Conservation (phyloP, 805 yeast genomes). For the Myxozyma mucilagina region DNA sequence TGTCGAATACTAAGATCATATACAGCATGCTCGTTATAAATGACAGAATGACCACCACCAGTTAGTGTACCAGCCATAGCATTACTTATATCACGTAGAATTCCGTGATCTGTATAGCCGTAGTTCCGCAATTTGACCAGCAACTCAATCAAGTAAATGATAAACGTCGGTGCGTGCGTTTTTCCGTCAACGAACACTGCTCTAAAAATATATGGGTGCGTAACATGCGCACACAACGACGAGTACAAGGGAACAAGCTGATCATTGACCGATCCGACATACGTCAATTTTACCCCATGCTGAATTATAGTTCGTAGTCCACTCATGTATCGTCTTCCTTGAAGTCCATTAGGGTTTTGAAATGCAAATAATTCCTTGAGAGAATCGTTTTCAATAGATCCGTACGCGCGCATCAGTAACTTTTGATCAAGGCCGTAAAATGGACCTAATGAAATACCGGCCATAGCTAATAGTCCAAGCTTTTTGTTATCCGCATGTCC, state of each 20-base stretch:
- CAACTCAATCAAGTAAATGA: slow-evolving; percentile 70
- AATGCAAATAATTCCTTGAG: slow-evolving; percentile 83
- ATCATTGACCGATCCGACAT: slow-evolving; percentile 88
- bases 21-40: slow-evolving; percentile 82
- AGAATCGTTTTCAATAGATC: slow-evolving; percentile 86
- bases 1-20: slow-evolving; percentile 77
- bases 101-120: slow-evolving; percentile 83
- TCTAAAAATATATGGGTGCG: slow-evolving; percentile 86
- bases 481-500: slow-evolving; percentile 48
- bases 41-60: slow-evolving; percentile 91
- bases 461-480: slow-evolving; percentile 85
- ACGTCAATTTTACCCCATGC: slow-evolving; percentile 73
- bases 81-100: slow-evolving; percentile 77
- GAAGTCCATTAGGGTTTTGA: slow-evolving; percentile 71
- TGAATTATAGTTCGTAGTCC: slow-evolving; percentile 63
- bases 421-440: slow-evolving; percentile 86
- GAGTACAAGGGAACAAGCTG: slow-evolving; percentile 93
- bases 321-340: slow-evolving; percentile 68
- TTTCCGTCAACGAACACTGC: slow-evolving; percentile 87
- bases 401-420: slow-evolving; percentile 80
- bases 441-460: slow-evolving; percentile 93
- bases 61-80: slow-evolving; percentile 86
- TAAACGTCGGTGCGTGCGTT: slow-evolving; percentile 65
- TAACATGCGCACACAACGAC: slow-evolving; percentile 74
- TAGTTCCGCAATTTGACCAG: slow-evolving; percentile 72